These are phyloP conservation scores for Daucus carota DNA, from an alignment of 129 eudicot species.

Conservation along the genomic window DH1_v3.0 NC_030381.2:29507001-29507500, in stretches of 20 bases:
- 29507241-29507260: slow-evolving; percentile 31
- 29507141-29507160: slow-evolving; percentile 24
- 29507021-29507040: slow-evolving; percentile 41
- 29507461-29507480: too few species aligned
- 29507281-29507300: not conserved
- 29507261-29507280: not conserved
- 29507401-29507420: too few species aligned
- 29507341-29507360: too few species aligned
- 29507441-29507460: too few species aligned
- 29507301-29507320: too few species aligned
- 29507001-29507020: slow-evolving; percentile 39
- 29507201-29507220: slow-evolving; percentile 28
- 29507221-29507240: slow-evolving; percentile 37
- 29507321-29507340: too few species aligned
- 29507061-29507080: slow-evolving; percentile 40
- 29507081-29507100: slow-evolving; percentile 36
- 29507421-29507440: too few species aligned
- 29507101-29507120: slow-evolving; percentile 33
- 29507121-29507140: slow-evolving; percentile 37
- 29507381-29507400: too few species aligned
- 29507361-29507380: too few species aligned
- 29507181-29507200: slow-evolving; percentile 30
- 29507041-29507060: slow-evolving; percentile 43
- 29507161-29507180: slow-evolving; percentile 29
- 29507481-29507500: too few species aligned